phyloP scores from a whole-genome alignment of 1,139 yeast species.

The Fermentozyma sake region DNA sequence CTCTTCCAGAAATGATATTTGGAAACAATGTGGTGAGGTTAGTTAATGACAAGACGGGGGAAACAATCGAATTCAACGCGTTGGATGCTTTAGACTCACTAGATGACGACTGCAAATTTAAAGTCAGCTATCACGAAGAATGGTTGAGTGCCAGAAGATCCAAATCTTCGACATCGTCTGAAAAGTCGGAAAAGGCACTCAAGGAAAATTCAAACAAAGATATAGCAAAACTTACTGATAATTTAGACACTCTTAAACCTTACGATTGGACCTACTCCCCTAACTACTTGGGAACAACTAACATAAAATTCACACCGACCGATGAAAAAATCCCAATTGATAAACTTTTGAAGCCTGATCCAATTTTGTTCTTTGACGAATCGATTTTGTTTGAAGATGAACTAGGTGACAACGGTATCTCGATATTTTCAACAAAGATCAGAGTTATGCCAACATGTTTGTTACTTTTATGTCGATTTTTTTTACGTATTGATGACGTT shows the following conservation, averaged over 20 bases:
- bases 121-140: conserved; percentile 82
- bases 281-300: conserved; percentile 60
- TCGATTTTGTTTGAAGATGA: conserved; percentile 90
- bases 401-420: conserved; percentile 91
- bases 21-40: conserved; percentile 76
- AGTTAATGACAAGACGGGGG: conserved; percentile 34
- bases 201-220: conserved; percentile 27
- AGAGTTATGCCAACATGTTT: conserved; percentile 87
- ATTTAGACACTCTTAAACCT: conserved; percentile 50
- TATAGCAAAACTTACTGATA: conserved; percentile 35
- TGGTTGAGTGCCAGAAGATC: conserved; percentile 70
- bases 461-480: conserved; percentile 69
- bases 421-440: conserved; percentile 70
- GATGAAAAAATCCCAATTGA: conserved; percentile 57
- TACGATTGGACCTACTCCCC: conserved; percentile 97
- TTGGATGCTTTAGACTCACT: conserved; percentile 75
- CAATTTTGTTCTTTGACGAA: conserved; percentile 85
- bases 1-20: conserved; percentile 96
- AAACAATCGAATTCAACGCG: conserved; percentile 64
- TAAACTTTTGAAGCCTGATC: conserved; percentile 70
- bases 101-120: conserved; percentile 34
- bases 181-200: conserved; percentile 25
- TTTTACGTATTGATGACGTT: conserved; percentile 86
- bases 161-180: conserved; percentile 19
- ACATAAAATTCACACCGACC: conserved; percentile 18